These are phyloP conservation scores for Corinectria fuckeliana DNA, from an alignment of 2,329 filamentous ascomycete species.

Conservation along the genomic window DNA sequence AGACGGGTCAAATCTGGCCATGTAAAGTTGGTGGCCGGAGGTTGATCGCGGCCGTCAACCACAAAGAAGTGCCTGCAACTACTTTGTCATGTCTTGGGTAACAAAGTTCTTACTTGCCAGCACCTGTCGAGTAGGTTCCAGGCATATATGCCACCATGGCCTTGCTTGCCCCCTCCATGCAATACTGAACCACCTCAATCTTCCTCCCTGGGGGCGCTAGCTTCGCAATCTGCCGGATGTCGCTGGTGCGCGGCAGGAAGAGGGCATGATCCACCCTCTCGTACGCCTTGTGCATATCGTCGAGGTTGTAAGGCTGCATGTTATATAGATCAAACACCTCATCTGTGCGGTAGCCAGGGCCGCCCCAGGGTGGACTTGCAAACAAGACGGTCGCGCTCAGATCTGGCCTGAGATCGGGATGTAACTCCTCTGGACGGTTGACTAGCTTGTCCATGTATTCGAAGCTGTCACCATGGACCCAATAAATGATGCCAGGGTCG, in stretches of 20 bases:
- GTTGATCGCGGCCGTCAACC: not conserved
- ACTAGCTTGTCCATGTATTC: slow-evolving; percentile 64
- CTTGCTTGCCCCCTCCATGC: slow-evolving; percentile 88
- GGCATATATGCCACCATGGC: slow-evolving; percentile 71
- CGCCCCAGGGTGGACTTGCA: slow-evolving; percentile 67
- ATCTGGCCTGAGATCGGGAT: slow-evolving; percentile 50
- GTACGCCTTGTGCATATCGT: slow-evolving; percentile 68
- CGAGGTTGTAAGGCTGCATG: slow-evolving; percentile 87
- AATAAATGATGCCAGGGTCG: slow-evolving; percentile 73
- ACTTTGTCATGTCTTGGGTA: not conserved
- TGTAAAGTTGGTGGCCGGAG: not conserved
- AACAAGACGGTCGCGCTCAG: slow-evolving; percentile 55
- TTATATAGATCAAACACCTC: slow-evolving; percentile 81
- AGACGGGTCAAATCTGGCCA: not conserved
- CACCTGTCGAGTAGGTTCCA: slow-evolving; percentile 24
- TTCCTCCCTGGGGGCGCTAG: slow-evolving; percentile 59
- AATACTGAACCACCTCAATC: slow-evolving; percentile 85
- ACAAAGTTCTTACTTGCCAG: slow-evolving; percentile 7
- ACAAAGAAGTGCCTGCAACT: not conserved
- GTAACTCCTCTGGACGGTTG: slow-evolving; percentile 45
- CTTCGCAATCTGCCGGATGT: slow-evolving; percentile 77
- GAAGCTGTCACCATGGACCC: slow-evolving; percentile 89
- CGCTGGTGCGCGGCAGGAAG: slow-evolving; percentile 85
- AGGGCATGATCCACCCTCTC: slow-evolving; percentile 68
- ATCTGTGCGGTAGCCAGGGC: slow-evolving; percentile 60